Conservation (phyloP, 164 flowering plant species). For the Echeveria elegans region DNA sequence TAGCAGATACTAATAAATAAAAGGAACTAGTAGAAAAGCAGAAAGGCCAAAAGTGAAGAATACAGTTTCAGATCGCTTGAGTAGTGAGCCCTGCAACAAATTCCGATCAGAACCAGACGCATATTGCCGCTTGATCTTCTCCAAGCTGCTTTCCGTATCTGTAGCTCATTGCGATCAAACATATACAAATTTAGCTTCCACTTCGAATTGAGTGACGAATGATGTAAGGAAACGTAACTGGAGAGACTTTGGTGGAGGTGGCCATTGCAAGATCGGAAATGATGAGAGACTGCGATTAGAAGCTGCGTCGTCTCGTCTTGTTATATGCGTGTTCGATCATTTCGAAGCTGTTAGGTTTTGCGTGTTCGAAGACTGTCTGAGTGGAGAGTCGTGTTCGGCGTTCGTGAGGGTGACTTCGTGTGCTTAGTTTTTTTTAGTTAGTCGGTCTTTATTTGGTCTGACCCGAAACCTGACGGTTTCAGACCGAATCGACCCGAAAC, state of each 20-base stretch:
- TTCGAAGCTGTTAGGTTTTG: background rate
- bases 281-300: background rate
- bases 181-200: background rate
- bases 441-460: no score
- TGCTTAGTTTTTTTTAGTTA: no score
- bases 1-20: no score
- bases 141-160: slow-evolving; percentile 60
- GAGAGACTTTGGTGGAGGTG: background rate
- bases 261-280: slow-evolving; percentile 1
- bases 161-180: slow-evolving; percentile 20
- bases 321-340: background rate
- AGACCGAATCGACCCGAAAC: no score
- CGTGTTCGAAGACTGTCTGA: no score
- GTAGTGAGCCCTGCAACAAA: slow-evolving; percentile 88
- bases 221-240: background rate
- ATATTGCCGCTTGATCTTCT: slow-evolving; percentile 89
- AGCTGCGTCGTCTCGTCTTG: background rate
- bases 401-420: no score
- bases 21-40: no score
- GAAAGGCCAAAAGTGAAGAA: slow-evolving; percentile 1
- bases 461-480: no score
- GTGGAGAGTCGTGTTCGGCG: no score
- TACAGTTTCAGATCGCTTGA: slow-evolving; percentile 96
- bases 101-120: slow-evolving; percentile 77
- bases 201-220: background rate